These are phyloP conservation scores for Leccinum arenicola DNA, from an alignment of 768 basidiomycete species.

Conservation along the genomic window DNA sequence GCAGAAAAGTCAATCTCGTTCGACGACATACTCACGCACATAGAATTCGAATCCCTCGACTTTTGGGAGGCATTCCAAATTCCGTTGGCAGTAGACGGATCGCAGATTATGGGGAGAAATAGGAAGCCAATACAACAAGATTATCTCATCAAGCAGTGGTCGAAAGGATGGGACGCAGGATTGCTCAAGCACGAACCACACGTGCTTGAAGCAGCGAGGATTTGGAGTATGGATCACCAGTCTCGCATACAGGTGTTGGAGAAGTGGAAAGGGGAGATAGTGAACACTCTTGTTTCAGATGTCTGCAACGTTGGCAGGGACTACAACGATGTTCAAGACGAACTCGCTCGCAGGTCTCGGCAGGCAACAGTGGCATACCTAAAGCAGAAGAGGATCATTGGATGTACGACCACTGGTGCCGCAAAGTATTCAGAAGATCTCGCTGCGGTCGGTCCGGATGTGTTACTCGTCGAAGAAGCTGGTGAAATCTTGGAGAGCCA, in stretches of 20 bases:
- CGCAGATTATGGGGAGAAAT: constrained; percentile 39
- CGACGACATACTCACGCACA: constrained; percentile 38
- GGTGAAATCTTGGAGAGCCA: constrained; percentile 74
- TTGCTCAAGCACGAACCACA: constrained; percentile 30
- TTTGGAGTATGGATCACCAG: constrained; percentile 39
- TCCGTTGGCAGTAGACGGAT: constrained; percentile 42
- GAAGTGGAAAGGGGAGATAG: constrained; percentile 39
- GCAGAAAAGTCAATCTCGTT: constrained; percentile 13
- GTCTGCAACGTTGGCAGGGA: constrained; percentile 33
- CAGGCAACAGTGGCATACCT: constrained; percentile 38
- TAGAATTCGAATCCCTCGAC: constrained; percentile 50
- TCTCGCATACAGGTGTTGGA: constrained; percentile 27
- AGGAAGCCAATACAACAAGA: constrained; percentile 34
- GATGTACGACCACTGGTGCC: constrained; percentile 68
- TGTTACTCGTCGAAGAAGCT: constrained; percentile 70
- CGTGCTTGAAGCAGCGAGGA: constrained; percentile 19
- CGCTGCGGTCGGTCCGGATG: constrained; percentile 43
- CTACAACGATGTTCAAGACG: constrained; percentile 42
- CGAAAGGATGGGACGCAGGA: constrained; percentile 42
- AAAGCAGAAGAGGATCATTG: constrained; percentile 54
- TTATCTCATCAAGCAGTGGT: constrained; percentile 52
- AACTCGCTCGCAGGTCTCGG: constrained; percentile 36
- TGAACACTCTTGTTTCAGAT: constrained; percentile 32
- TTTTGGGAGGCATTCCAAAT: constrained; percentile 47
- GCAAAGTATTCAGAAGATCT: constrained; percentile 57